phyloP scores from a whole-genome alignment of 148 eudicot species.

The Cornus controversa region DNA sequence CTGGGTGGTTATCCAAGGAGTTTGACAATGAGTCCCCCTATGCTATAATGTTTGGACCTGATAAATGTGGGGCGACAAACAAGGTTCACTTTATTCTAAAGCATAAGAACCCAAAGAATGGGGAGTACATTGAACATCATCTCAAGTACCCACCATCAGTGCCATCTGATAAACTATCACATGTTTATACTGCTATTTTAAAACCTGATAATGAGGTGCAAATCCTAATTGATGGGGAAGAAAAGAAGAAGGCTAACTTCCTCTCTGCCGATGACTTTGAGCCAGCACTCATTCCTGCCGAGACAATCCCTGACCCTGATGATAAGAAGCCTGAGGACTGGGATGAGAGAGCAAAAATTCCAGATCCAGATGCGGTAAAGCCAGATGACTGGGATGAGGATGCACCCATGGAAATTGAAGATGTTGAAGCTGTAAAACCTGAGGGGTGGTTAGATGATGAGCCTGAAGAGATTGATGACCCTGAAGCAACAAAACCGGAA shows the following conservation, averaged over 20 bases:
- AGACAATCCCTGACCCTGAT: slow-evolving; percentile 85
- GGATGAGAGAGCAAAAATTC: slow-evolving; percentile 86
- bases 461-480: slow-evolving; percentile 90
- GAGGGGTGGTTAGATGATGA: slow-evolving; percentile 99
- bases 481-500: slow-evolving; percentile 88
- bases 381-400: slow-evolving; percentile 99
- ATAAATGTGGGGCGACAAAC: slow-evolving; percentile 92
- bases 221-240: slow-evolving; percentile 86
- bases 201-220: slow-evolving; percentile 67
- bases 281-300: slow-evolving; percentile 72
- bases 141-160: slow-evolving; percentile 88
- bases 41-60: slow-evolving; percentile 91
- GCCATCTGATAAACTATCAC: slow-evolving; percentile 81
- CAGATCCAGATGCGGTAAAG: slow-evolving; percentile 67
- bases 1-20: slow-evolving; percentile 76
- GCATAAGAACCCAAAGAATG: slow-evolving; percentile 90
- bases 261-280: slow-evolving; percentile 73
- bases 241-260: slow-evolving; percentile 85
- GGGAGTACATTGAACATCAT: slow-evolving; percentile 85
- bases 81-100: slow-evolving; percentile 95
- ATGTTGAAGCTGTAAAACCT: slow-evolving; percentile 88
- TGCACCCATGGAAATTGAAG: slow-evolving; percentile 92
- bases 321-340: slow-evolving; percentile 94
- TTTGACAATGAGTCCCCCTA: slow-evolving; percentile 80
- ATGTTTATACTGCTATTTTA: slow-evolving; percentile 78